Evolutionary conservation across 768 basidiomycete species (phyloP).

Genomic region (Dentipellis sp.): DNA sequence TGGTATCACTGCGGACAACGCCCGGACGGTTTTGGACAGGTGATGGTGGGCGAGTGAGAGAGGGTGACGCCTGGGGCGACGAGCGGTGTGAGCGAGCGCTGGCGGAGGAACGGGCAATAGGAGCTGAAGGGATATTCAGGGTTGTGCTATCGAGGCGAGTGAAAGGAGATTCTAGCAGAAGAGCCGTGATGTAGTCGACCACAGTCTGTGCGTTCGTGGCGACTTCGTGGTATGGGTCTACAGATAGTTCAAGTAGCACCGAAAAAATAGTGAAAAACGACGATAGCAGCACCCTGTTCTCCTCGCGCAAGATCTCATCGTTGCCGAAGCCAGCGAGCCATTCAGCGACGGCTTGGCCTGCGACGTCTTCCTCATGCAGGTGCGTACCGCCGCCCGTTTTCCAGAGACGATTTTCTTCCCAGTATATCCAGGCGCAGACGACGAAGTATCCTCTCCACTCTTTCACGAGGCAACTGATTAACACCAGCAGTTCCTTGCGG

Average conservation of each 20-base stretch:
- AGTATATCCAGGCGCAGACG: slow-evolving; percentile 93
- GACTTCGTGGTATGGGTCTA: slow-evolving; percentile 90
- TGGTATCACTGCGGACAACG: slow-evolving; percentile 50
- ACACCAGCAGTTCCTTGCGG: slow-evolving; percentile 83
- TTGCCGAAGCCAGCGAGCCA: slow-evolving; percentile 71
- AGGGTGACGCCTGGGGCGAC: slow-evolving; percentile 43
- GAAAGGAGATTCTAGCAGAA: slow-evolving; percentile 86
- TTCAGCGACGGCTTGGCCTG: slow-evolving; percentile 60
- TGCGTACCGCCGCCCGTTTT: slow-evolving; percentile 24
- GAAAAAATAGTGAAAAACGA: slow-evolving; percentile 92
- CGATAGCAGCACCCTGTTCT: slow-evolving; percentile 78
- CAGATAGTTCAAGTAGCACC: slow-evolving; percentile 80
- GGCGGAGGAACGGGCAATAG: slow-evolving; percentile 23
- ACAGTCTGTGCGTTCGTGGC: slow-evolving; percentile 85
- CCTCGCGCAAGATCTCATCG: slow-evolving; percentile 49
- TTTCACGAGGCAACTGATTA: slow-evolving; percentile 88
- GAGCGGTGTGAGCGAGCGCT: slow-evolving; percentile 33
- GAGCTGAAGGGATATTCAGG: slow-evolving; percentile 34
- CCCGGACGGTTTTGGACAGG: slow-evolving; percentile 39
- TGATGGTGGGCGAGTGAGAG: slow-evolving; percentile 31
- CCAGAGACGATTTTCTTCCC: slow-evolving; percentile 82
- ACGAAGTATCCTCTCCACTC: slow-evolving; percentile 97
- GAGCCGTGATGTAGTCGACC: slow-evolving; percentile 86
- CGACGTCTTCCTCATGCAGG: slow-evolving; percentile 57
- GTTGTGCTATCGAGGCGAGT: slow-evolving; percentile 62